Percentiles rank a stretch among this genome's conserved stretches.
phyloP scores from a whole-genome alignment of 2,329 filamentous ascomycete genomes.

The Curvularia sp. region DNA sequence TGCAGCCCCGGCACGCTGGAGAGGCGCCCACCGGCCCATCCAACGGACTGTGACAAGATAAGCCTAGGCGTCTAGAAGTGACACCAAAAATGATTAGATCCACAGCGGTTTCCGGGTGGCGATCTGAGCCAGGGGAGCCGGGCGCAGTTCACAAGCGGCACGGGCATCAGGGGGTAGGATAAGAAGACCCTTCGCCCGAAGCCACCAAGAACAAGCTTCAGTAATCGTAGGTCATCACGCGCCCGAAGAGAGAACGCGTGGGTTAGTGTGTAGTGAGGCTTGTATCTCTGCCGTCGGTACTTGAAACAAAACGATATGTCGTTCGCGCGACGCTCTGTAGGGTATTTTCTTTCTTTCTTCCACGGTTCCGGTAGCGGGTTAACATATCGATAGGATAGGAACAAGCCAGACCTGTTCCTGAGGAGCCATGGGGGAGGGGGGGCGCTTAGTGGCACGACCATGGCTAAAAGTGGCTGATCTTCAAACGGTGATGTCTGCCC shows the following conservation, averaged over 20 bases:
- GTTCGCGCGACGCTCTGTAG: constrained; percentile 2
- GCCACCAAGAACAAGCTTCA: constrained; percentile 3
- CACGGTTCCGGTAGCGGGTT: not conserved
- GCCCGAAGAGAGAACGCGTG: not conserved
- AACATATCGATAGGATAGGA: constrained; percentile 29
- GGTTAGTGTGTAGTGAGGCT: not conserved
- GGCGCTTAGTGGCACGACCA: constrained; percentile 31
- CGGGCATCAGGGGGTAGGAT: constrained; percentile 29
- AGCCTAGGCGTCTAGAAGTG: constrained; percentile 20
- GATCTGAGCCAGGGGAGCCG: constrained; percentile 31
- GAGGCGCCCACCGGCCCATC: constrained; percentile 8
- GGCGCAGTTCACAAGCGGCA: constrained; percentile 27
- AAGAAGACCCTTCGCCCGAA: constrained; percentile 12
- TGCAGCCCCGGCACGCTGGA: constrained; percentile 25
- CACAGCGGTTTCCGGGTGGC: constrained; percentile 22
- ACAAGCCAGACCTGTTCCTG: constrained; percentile 23
- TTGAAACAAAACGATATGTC: constrained; percentile 15
- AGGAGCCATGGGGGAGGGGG: constrained; percentile 22
- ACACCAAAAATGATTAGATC: constrained; percentile 21
- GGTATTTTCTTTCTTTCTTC: constrained; percentile 22
- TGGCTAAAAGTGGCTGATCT: constrained; percentile 41
- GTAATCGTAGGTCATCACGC: not conserved
- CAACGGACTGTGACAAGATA: constrained; percentile 18
- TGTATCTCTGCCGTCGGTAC: not conserved
- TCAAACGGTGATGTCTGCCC: constrained; percentile 40